Evolutionary conservation across 495 filamentous ascomycete species (phyloP), one percentile per base, ranked within the genome.

Genomic region (Letharia lupina): DNA sequence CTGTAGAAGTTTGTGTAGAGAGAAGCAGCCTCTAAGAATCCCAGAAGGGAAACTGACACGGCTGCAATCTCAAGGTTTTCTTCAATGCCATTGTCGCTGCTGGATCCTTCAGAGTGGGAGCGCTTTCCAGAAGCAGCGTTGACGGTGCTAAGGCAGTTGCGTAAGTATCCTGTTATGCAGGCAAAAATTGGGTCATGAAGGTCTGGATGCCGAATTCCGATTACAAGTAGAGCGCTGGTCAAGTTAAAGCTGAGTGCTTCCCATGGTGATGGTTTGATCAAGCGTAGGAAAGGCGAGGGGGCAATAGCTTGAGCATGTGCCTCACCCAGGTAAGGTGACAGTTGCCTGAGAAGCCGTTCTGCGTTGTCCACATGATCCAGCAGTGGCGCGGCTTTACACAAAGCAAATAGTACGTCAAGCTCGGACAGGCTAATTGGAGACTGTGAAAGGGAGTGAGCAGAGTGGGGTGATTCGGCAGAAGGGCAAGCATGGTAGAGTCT

Each of bases 201-300:
- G 4, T 79, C 79, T 44, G 81, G 78, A 73, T 91, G 88, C 60
- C 85, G 85, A 28, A 84, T 77, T 0, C 91, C 93, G 45, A 98
- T 74, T 2, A 85, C 84, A 45, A 98, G 81, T n/a, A 96, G 75
- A 10, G 91, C 93, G 0, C 80, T 82, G 1, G 90, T 87, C 57
- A 98, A 80, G 66, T 88, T 84, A 66, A 83, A 86, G n/a, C 89
- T 88, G 40, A 98, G 81, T 1, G 85, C 81, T 77, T 98, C 94
- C 84, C 90, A 94, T 18, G 94, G 95, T 4, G 93, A 96, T 15
- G 91, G 91, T 68, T 90, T 86, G 68, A 96, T 84, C 66, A 83
- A 86, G 47, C 85, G 87, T 65, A 97, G 86, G 73, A 89, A 90
- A 1, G 93, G 90, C 54, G 93, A 96, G 3, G 86, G 77, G 11